Evolutionary conservation across 2,329 filamentous ascomycete species (phyloP).

Genomic region (Dactylonectria estremocensis): DNA sequence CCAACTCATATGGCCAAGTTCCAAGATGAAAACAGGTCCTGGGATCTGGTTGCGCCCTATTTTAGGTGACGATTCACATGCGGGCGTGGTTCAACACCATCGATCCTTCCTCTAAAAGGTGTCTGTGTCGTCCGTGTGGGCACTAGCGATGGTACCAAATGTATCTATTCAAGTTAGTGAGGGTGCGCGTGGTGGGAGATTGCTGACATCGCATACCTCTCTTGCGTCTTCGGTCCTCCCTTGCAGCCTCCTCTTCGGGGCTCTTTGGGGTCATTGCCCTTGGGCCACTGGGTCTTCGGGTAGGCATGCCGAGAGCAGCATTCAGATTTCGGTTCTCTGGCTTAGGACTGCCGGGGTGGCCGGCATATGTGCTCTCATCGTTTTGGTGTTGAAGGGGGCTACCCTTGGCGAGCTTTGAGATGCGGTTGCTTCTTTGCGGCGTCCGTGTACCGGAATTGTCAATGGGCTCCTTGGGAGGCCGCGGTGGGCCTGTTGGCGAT

Average conservation of each 20-base stretch:
- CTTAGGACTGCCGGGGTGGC: conserved; percentile 69
- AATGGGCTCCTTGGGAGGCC: conserved; percentile 75
- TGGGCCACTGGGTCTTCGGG: conserved; percentile 70
- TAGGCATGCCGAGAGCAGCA: conserved; percentile 66
- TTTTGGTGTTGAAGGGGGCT: conserved; percentile 72
- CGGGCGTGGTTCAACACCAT: conserved; percentile 18
- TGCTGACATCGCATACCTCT: conserved; percentile 62
- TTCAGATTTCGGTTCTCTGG: conserved; percentile 72
- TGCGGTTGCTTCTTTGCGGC: conserved; percentile 63
- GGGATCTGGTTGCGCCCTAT: conserved; percentile 23
- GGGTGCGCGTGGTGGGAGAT: background rate
- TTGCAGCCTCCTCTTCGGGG: conserved; percentile 62
- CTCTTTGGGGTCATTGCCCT: conserved; percentile 74
- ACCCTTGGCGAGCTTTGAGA: conserved; percentile 67
- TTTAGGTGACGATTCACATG: conserved; percentile 17
- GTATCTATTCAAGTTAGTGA: conserved; percentile 49
- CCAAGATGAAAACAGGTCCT: conserved; percentile 25
- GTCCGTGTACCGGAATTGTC: conserved; percentile 61
- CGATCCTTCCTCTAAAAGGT: conserved; percentile 51
- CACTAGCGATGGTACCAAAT: conserved; percentile 54
- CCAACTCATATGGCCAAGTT: conserved; percentile 13
- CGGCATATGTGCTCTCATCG: conserved; percentile 69
- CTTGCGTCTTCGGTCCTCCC: conserved; percentile 68
- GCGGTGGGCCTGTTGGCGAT: conserved; percentile 65
- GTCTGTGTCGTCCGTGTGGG: conserved; percentile 56